phyloP scores from a whole-genome alignment of 495 filamentous ascomycete genomes.

The Hypomontagnella submonticulosa region DNA sequence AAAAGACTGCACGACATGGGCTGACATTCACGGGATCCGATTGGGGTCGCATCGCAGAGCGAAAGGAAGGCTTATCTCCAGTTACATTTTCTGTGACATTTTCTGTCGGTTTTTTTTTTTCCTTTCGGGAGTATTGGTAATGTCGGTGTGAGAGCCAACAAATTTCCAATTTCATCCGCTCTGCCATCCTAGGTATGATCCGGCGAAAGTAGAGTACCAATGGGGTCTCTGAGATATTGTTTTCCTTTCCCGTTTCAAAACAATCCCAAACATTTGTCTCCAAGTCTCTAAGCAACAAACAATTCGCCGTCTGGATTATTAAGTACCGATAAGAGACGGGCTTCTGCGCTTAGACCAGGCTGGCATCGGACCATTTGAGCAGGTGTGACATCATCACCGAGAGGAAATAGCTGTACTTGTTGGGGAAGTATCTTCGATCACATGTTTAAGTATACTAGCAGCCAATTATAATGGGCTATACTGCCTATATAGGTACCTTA shows the following conservation, averaged over 20 bases:
- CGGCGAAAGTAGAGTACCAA: background rate
- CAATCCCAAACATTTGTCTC: no score
- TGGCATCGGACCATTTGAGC: constrained; percentile 8
- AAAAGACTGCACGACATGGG: constrained; percentile 41
- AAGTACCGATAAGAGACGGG: no score
- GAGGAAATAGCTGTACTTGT: constrained; percentile 1
- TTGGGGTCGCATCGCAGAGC: constrained; percentile 31
- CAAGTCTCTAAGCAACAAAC: no score
- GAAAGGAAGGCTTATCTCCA: constrained; percentile 38
- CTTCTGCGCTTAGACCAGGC: constrained; percentile 6
- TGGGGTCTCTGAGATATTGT: background rate
- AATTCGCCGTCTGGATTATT: no score
- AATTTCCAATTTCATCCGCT: constrained; percentile 6
- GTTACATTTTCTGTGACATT: constrained; percentile 23
- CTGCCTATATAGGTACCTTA: constrained; percentile 11
- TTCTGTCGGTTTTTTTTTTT: constrained; percentile 4
- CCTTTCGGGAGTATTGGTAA: constrained; percentile 8
- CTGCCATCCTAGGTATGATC: constrained; percentile 9
- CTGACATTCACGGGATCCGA: constrained; percentile 40
- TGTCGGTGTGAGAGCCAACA: constrained; percentile 26
- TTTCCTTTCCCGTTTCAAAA: no score
- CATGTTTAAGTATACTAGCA: constrained; percentile 23
- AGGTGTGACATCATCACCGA: constrained; percentile 40
- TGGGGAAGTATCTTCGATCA: constrained; percentile 22
- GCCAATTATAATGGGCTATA: constrained; percentile 8